A percentile compares a stretch with the other conserved stretches of the same genome.
Conservation (phyloP, 108 stramenopile genomes). For the Bacterosira constricta region DNA sequence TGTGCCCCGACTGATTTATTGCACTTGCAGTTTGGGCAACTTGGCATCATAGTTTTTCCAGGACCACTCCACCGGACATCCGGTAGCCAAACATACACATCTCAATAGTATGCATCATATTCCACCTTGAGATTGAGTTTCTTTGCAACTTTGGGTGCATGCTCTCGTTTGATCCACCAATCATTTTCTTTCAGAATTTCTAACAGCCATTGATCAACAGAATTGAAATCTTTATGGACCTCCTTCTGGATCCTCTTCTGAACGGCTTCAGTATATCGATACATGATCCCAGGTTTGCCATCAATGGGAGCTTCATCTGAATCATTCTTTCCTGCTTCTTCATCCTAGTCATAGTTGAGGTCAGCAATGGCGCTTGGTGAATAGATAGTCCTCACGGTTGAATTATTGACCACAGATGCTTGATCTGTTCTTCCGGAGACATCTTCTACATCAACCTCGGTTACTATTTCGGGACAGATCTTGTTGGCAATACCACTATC, state of each 20-base stretch:
- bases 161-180: neutral
- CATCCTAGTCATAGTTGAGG: conserved; percentile 2
- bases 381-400: too few relatives aligned
- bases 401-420: too few relatives aligned
- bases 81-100: conserved; percentile 35
- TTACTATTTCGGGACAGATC: too few relatives aligned
- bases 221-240: neutral
- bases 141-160: neutral
- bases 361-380: neutral
- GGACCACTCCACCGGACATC: conserved; percentile 19
- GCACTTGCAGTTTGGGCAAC: conserved; percentile 27
- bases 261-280: neutral
- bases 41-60: conserved; percentile 11
- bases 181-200: neutral
- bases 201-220: neutral
- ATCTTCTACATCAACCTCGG: neutral
- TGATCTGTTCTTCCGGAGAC: too few relatives aligned
- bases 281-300: neutral
- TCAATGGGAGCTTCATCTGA: neutral
- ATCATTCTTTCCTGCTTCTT: neutral
- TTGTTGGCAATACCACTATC: too few relatives aligned
- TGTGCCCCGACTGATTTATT: conserved; percentile 23
- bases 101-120: conserved; percentile 28
- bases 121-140: neutral
- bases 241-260: conserved; percentile 5